Evolutionary conservation across 2,329 filamentous ascomycete species (phyloP).

Genomic region (Paecilomyces fulvus): DNA sequence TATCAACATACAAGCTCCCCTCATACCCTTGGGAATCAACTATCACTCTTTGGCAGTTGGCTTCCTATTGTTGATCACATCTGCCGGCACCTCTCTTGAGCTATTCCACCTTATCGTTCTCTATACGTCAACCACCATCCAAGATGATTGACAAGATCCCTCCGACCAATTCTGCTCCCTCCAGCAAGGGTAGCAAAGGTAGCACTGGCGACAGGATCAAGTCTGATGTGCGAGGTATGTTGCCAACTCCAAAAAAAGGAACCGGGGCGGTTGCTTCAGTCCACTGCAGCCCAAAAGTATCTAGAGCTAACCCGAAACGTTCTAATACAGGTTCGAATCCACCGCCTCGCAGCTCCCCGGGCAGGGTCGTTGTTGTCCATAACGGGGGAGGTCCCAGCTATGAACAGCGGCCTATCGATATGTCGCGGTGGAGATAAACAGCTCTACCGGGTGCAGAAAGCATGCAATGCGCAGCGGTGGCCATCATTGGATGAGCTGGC

Average conservation of each 20-base stretch:
- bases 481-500: not conserved
- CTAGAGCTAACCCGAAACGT: not conserved
- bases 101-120: not conserved
- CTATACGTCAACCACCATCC: not conserved
- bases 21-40: not conserved
- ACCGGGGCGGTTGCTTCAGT: not conserved
- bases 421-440: not conserved
- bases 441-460: not conserved
- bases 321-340: not conserved
- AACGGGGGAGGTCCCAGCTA: not conserved
- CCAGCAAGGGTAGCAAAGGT: not conserved
- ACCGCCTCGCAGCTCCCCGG: not conserved
- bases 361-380: not conserved
- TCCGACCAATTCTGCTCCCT: not conserved
- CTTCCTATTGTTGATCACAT: not conserved
- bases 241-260: not conserved
- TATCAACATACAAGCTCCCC: not conserved
- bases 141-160: not conserved
- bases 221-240: not conserved
- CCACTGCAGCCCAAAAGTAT: not conserved
- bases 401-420: not conserved
- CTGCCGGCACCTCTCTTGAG: not conserved
- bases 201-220: not conserved
- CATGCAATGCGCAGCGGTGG: not conserved
- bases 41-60: not conserved